A percentile compares a stretch with the other conserved stretches of the same genome.
These are phyloP conservation scores for Afroboletus lepidellus DNA, from an alignment of 1,284 basidiomycete species.

Conservation along the genomic window DNA sequence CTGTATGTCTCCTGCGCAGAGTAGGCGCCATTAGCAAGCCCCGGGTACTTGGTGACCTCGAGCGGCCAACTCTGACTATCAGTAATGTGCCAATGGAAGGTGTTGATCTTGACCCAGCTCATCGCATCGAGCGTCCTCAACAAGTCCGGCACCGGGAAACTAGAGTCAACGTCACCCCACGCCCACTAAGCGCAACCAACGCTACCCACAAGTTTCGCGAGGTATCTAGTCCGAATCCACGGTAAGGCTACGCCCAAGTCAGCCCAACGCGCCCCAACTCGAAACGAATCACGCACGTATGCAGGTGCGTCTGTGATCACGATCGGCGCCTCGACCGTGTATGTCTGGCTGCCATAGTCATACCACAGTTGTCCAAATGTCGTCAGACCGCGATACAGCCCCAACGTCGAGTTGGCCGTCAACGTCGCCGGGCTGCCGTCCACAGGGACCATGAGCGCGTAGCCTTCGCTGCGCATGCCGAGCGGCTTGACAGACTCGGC, in stretches of 20 bases:
- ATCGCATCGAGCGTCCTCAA: slow-evolving; percentile 79
- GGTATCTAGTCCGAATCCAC: slow-evolving; percentile 84
- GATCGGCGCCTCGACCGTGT: slow-evolving; percentile 60
- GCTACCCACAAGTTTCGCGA: slow-evolving; percentile 48
- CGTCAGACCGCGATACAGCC: slow-evolving; percentile 77
- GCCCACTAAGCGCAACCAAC: background rate
- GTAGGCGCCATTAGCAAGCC: slow-evolving; percentile 70
- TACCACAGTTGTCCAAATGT: slow-evolving; percentile 84
- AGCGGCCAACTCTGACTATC: slow-evolving; percentile 72
- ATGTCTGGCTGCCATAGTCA: slow-evolving; percentile 46
- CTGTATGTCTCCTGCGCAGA: slow-evolving; percentile 52
- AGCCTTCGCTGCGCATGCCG: slow-evolving; percentile 61
- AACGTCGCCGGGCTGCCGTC: slow-evolving; percentile 62
- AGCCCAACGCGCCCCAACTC: background rate
- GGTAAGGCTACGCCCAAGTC: slow-evolving; percentile 53
- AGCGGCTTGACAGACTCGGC: slow-evolving; percentile 55
- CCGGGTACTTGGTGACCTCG: slow-evolving; percentile 50
- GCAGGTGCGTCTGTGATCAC: slow-evolving; percentile 62
- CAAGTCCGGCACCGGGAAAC: slow-evolving; percentile 68
- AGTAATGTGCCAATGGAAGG: slow-evolving; percentile 75
- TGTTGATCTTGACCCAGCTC: slow-evolving; percentile 77
- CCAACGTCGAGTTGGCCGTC: slow-evolving; percentile 70
- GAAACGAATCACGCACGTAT: slow-evolving; percentile 48
- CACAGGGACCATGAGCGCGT: slow-evolving; percentile 59
- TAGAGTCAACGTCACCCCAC: slow-evolving; percentile 26